These are phyloP conservation scores for Leucocoprinus birnbaumii DNA, from an alignment of 768 basidiomycete genomes.

Conservation along the genomic window DNA sequence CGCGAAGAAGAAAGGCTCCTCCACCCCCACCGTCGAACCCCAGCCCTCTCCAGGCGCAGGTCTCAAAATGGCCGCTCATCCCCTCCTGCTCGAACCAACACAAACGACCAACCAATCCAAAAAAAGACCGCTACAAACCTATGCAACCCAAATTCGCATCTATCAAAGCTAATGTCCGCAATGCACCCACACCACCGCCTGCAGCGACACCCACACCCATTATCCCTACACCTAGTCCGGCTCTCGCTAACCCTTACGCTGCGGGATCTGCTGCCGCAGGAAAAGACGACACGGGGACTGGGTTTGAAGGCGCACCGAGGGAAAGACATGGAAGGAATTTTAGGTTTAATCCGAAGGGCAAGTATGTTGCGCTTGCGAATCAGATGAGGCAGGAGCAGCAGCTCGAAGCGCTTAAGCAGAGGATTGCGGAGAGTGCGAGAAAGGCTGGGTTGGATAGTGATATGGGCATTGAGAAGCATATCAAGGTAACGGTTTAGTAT, in stretches of 20 bases:
- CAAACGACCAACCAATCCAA: conserved; percentile 58
- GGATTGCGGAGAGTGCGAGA: conserved; percentile 88
- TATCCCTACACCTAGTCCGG: conserved; percentile 19
- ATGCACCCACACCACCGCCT: conserved; percentile 53
- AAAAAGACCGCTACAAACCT: conserved; percentile 92
- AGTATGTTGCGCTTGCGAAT: conserved; percentile 75
- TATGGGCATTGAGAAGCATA: conserved; percentile 85
- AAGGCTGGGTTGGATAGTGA: conserved; percentile 96
- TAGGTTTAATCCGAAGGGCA: conserved; percentile 90
- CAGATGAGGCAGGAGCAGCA: conserved; percentile 73
- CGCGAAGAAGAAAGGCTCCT: conserved; percentile 46
- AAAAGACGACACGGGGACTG: conserved; percentile 37
- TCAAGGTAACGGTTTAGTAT: conserved; percentile 63
- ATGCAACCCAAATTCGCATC: conserved; percentile 99
- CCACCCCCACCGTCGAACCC: conserved; percentile 49
- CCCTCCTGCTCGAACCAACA: conserved; percentile 72
- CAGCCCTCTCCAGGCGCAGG: conserved; percentile 69
- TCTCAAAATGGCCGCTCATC: conserved; percentile 89
- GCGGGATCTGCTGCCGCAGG: conserved; percentile 35
- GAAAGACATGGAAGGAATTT: conserved; percentile 71
- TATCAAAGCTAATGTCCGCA: conserved; percentile 87
- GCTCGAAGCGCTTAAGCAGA: conserved; percentile 87
- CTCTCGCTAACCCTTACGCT: conserved; percentile 69
- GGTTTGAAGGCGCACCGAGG: conserved; percentile 71
- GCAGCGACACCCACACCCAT: conserved; percentile 30